A percentile compares a stretch with the other conserved stretches of the same genome.
Conservation (phyloP, 257 asterid genomes). For the Solanum chiquidenum region DNA sequence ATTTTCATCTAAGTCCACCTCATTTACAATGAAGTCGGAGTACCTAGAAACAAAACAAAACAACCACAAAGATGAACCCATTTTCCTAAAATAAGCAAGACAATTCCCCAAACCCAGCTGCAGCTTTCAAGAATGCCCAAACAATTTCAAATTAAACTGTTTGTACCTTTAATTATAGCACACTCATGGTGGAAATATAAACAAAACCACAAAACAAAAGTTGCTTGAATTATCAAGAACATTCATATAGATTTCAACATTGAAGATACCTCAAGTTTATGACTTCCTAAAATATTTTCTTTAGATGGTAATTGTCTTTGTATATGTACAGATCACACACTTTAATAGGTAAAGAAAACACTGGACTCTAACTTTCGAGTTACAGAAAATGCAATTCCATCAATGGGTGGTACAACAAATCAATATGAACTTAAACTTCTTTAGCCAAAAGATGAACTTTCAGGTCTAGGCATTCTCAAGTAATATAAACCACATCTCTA, state of each 20-base stretch:
- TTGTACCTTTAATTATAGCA: not conserved
- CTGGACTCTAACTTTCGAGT: no score
- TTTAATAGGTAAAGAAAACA: not conserved
- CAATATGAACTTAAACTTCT: not conserved
- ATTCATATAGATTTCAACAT: not conserved
- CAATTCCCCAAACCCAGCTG: not conserved
- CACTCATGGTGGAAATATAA: not conserved
- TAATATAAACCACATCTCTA: not conserved
- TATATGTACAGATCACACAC: not conserved
- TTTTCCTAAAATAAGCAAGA: not conserved
- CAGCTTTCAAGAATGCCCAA: not conserved
- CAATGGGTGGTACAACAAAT: not conserved
- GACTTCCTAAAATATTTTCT: not conserved
- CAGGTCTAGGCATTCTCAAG: not conserved
- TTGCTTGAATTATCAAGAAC: not conserved
- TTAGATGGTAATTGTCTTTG: not conserved
- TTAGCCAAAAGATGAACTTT: not conserved
- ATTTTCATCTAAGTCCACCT: slow-evolving; percentile 78
- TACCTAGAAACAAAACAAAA: slow-evolving; percentile 38
- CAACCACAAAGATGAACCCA: not conserved
- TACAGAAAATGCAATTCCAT: not conserved
- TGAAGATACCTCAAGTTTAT: not conserved
- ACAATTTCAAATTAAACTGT: not conserved
- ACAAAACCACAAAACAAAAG: not conserved
- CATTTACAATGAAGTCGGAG: slow-evolving; percentile 92